Base-by-base conservation (phyloP, 371 early-diverging fungal species). In the Mucor velutinosus region DNA sequence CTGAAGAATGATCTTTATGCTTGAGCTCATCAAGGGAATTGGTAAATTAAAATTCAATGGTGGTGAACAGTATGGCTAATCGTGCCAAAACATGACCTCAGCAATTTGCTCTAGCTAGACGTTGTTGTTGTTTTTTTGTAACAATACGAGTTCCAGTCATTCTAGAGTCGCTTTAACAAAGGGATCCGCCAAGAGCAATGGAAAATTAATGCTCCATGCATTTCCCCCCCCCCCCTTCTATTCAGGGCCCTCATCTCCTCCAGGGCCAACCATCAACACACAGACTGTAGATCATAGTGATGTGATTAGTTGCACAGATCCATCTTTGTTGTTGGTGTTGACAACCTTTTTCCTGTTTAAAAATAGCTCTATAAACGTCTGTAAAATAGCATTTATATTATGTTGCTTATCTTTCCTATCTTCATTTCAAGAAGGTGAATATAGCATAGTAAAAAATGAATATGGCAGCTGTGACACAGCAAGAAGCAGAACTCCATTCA, bases 181-280 rank as follows among this genome's bases (percentile, higher is more conserved):
- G 37, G 37, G 12, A 2, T 35, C 12, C 10, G 0, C 12, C 2
- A 35, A 35, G 37, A 35, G 11, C 1, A 35, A 12, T 35, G 37
- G 12, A 12, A 11, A 35, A 7, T 35, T 35, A 12, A 35, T 35
- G 11, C 33, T 33, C 4, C 8, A 33, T 33, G 33, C 8, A 33
- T 35, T 7, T 7, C 12, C 37, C 37, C 67, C n/a, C 15, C 53
- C 63, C 7, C 68, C 61, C 11, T n/a, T n/a, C 62, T 43, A 25
- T 69, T 25, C 70, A 77, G 70, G 7, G 71, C 69, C 5, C 53
- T 32, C 12, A 41, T 25, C 11, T 58, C 71, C 56, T 75, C 66
- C 51, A 25, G 17, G 19, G 64, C 64, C 11, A 75, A 43, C 74
- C 69, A 45, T 8, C 45, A 45, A 45, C 3, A 45, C 10, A 8